Evolutionary conservation across 2,329 filamentous ascomycete species (phyloP), one percentile per base, ranked within the genome.

Genomic region (Aspergillus uvarum): DNA sequence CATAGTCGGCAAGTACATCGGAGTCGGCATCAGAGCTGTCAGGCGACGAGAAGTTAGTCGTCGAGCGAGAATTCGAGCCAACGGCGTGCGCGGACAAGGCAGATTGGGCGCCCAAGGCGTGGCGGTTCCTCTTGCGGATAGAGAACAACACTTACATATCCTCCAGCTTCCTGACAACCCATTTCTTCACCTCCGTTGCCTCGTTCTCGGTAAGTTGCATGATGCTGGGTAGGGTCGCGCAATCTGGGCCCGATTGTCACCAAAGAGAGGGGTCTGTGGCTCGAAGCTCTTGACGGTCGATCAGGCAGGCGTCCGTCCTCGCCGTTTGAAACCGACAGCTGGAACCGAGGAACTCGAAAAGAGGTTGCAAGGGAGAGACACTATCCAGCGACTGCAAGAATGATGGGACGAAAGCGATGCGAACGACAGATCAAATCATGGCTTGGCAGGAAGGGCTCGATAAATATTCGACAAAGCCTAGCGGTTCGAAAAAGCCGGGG

Each of bases 1-100:
- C 83, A 67, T 87, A 87, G 65, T 87, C 85, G 31, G 83, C 84
- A 21, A 87, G 81, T 2, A 87, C 83, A 64, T 85, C 84, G 12
- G 81, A 80, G 68, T 87, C 85, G 31, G 84, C 85, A 69, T 87
- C 85, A n/a, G 83, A 85, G 63, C 84, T 85, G 65, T 50, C 57
- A 24, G 12, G 47, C 12, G 38, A 16, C 26, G 22, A 38, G 26
- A 6, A 16, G 47, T 47, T 55, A 47, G 47, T 19, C 53, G 48
- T 16, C 26, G 26, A 44, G 22, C 14, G 14, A 14, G 22, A 10
- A 50, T 2, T 8, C 26, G 24, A 47, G 11, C 52, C 24, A 42
- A 12, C 38, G 24, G n/a, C 11, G 26, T 5, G 26, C 12, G 24
- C 11, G 24, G 48, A 4, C 11, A 29, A 58, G 12, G 54, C 38